These are phyloP conservation scores for Tetraselmis chui DNA, from an alignment of 139 green algal species.

Conservation along the genomic window DNA sequence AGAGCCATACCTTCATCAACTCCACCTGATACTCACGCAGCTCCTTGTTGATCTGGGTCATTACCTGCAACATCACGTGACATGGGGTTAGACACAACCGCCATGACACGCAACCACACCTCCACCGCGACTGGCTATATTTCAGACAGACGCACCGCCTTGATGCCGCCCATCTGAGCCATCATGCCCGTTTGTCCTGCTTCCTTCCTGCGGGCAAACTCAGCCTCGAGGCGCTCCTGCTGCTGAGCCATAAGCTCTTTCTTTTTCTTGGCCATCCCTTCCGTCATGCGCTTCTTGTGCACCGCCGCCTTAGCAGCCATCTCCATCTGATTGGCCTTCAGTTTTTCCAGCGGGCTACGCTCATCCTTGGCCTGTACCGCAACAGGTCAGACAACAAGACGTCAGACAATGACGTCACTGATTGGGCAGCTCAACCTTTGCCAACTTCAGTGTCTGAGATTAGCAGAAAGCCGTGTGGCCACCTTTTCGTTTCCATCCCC, in stretches of 20 bases:
- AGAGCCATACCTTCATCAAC: not conserved
- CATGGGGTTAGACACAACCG: too few species aligned
- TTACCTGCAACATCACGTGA: too few species aligned
- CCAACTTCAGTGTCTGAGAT: too few species aligned
- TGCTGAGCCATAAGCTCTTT: conserved; percentile 7
- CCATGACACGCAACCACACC: too few species aligned
- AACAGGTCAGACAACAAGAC: not conserved
- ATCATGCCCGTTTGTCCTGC: not conserved
- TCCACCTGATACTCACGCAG: not conserved
- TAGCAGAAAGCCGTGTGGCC: too few species aligned
- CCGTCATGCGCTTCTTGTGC: conserved; percentile 7
- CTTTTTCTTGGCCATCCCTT: conserved; percentile 6
- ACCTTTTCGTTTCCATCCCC: not conserved
- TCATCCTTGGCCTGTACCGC: not conserved
- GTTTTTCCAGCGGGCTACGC: not conserved
- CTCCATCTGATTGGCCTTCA: conserved; percentile 4
- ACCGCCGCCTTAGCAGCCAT: conserved; percentile 12
- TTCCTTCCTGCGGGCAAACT: not conserved
- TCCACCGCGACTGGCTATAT: too few species aligned
- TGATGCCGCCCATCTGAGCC: not conserved
- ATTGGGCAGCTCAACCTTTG: too few species aligned
- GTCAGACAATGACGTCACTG: too few species aligned
- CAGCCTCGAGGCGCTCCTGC: not conserved
- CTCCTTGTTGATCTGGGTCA: not conserved
- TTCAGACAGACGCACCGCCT: too few species aligned